Percentiles rank a stretch among this genome's conserved stretches.
These are phyloP conservation scores for Helianthus tuberosus DNA, from an alignment of 129 eudicot genomes.

Conservation along the genomic window DNA sequence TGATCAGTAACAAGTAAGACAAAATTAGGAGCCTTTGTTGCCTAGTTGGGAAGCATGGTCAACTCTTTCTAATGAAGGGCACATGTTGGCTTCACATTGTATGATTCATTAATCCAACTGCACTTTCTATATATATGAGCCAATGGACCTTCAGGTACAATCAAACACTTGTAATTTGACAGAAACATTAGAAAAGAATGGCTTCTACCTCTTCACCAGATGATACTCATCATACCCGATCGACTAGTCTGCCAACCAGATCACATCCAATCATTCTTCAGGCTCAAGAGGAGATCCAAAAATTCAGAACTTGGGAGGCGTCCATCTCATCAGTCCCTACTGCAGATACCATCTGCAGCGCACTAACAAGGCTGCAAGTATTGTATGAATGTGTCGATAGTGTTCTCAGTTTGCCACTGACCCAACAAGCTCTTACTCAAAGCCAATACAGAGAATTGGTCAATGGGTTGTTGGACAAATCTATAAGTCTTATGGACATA, in stretches of 20 bases:
- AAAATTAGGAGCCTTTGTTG: conserved; percentile 27
- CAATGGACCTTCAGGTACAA: conserved; percentile 4
- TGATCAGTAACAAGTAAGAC: conserved; percentile 13
- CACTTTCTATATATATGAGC: conserved; percentile 16
- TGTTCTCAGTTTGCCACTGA: conserved; percentile 11
- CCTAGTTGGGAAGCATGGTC: conserved; percentile 29
- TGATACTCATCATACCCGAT: conserved; percentile 16
- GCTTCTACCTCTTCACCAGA: background rate
- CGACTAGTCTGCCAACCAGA: conserved; percentile 10
- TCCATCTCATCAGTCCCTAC: conserved; percentile 7
- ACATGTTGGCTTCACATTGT: conserved; percentile 27
- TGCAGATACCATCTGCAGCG: conserved; percentile 14
- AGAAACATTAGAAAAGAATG: conserved; percentile 4
- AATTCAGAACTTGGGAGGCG: conserved; percentile 9
- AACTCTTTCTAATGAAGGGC: conserved; percentile 21
- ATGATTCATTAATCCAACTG: background rate
- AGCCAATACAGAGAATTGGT: conserved; percentile 9
- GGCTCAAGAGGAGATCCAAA: conserved; percentile 19
- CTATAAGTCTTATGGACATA: conserved; percentile 17
- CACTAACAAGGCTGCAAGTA: conserved; percentile 5
- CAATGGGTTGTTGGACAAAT: conserved; percentile 15
- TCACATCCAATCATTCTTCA: conserved; percentile 13
- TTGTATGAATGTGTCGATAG: conserved; percentile 14
- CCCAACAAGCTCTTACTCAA: conserved; percentile 17
- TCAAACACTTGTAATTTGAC: background rate